Evolutionary conservation across 2,329 filamentous ascomycete genomes (phyloP), one percentile per base, ranked within the genome.

Genomic region (Pseudogymnoascus sp.): DNA sequence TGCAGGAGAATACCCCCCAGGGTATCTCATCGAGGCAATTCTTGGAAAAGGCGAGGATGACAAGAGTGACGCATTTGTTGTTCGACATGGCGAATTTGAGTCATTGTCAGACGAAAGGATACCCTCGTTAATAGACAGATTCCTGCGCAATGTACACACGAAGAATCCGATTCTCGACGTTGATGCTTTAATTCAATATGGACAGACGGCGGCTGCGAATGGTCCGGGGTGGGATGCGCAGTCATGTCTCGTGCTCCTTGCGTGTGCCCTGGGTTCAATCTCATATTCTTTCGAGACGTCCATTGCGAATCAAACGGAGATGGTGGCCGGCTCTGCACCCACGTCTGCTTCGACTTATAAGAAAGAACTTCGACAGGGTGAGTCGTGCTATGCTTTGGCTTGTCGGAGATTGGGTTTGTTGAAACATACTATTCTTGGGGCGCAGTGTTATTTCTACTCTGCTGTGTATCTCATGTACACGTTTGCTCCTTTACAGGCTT

Each of bases 391-490:
- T 59, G 61, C 63, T 11, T 62, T 73, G 64, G 73, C 73, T n/a
- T 70, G 68, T 18, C 67, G 70, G 28, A 64, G 72, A 2, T 61
- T 75, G 18, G 73, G 73, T 7, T 59, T 68, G 6, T 64, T 74
- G 16, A 65, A 67, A 38, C 66, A 69, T 56, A 67, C 70, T 23
- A 66, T 77, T 18, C 60, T 76, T 5, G 70, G 71, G 4, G 70
- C 72, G 5, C 76, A 78, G 42, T 77, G 75, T 56, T 70, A 74
- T 62, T 76, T 76, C 61, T 72, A 75, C 60, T 74, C 75, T 5
- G 75, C 75, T 67, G 75, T 77, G 3, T 74, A 74, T 64, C 67
- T 74, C 21, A 76, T 77, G 75, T 77, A 77, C 63, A 75, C 70
- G 1, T 65, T 78, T 7, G 70, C 73, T n/a, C 73, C 75, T 28